Percentiles rank a stretch among this genome's conserved stretches.
Conservation (phyloP, 768 basidiomycete genomes). For the Lactifluus rugatus region DNA sequence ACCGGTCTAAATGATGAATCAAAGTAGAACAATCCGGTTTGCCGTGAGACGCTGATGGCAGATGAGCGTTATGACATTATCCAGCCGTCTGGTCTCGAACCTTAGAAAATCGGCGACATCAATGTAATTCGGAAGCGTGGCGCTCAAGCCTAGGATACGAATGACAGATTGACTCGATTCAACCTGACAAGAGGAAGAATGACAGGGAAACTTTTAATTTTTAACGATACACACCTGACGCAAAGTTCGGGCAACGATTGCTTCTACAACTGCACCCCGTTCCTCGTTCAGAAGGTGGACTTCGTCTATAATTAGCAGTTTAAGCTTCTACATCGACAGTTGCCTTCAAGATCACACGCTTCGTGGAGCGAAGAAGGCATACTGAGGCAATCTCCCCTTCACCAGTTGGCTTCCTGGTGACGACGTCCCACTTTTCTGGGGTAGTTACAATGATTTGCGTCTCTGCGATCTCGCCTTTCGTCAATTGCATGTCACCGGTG, state of each 20-base stretch:
- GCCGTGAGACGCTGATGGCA: slow-evolving; percentile 60
- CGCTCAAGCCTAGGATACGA: slow-evolving; percentile 90
- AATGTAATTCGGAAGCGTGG: slow-evolving; percentile 92
- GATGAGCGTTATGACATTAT: slow-evolving; percentile 2
- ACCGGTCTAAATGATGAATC: slow-evolving; percentile 96
- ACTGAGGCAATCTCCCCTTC: slow-evolving; percentile 96
- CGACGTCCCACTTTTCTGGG: slow-evolving; percentile 99
- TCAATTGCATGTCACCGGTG: slow-evolving; percentile 89
- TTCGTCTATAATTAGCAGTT: slow-evolving; percentile 94
- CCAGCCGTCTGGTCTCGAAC: slow-evolving; percentile 32
- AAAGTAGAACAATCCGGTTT: slow-evolving; percentile 91
- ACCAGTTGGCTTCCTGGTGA: slow-evolving; percentile 92
- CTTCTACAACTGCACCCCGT: slow-evolving; percentile 95
- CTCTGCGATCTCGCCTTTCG: slow-evolving; percentile 84
- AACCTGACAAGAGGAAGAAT: slow-evolving; percentile 41
- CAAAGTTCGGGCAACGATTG: slow-evolving; percentile 91
- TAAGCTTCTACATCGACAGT: slow-evolving; percentile 53
- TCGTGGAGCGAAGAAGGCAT: slow-evolving; percentile 22
- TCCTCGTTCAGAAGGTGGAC: slow-evolving; percentile 96
- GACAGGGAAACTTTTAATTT: not conserved
- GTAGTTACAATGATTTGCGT: slow-evolving; percentile 99
- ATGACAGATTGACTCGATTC: slow-evolving; percentile 95
- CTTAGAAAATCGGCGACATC: slow-evolving; percentile 93
- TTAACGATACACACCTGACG: slow-evolving; percentile 50
- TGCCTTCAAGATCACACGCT: not conserved